Base-by-base conservation (phyloP, 108 stramenopile species). In the Nitzschia sp. region DNA sequence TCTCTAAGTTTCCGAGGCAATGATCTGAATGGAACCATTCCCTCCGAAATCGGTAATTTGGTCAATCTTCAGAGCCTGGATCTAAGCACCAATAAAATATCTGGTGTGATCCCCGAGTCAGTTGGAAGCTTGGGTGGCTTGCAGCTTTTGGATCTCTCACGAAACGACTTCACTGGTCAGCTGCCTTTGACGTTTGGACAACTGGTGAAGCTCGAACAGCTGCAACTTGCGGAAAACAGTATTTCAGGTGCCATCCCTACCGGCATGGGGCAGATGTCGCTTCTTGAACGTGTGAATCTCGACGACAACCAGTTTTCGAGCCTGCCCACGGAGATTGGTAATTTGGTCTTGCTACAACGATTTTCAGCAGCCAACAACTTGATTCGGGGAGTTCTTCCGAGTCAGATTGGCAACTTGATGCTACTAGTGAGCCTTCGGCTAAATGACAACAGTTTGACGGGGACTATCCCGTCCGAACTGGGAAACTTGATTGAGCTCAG, bases 301-400 rank as follows among this genome's bases (percentile, higher is more conserved):
- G 77, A 74, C 47, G 18, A 24, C 30, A 70, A 70, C 35, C 42
- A 18, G 11, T 46, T 70, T 15, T 64, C 78, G 6, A 21, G 13
- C 3, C 32, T 84, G 25, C 82, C 85, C 2, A 49, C 33, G 38
- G 70, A 81, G 30, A 21, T 84, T 17, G 68, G 79, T 46, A 59
- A 69, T 4, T 59, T 82, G 30, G 47, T 53, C 11, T 67, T 59
- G 38, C 65, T 82, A 4, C 57, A 31, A 47, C 46, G 48, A 27
- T 66, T 85, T 34, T 77, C 81, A 26, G 51, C 81, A 48, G 59
- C 66, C 6, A 51, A 61, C 24, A 90, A 90, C 70, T 56, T 66
- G n/a, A 34, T 74, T 4, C n/a, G 21, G 19, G 73, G 73, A 17
- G 45, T 56, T 15, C 42, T 74, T 4, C 73, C 73, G 1, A 66